Evolutionary conservation across 2,329 filamentous ascomycete species (phyloP).

Genomic region (Cladorrhinum sp.): DNA sequence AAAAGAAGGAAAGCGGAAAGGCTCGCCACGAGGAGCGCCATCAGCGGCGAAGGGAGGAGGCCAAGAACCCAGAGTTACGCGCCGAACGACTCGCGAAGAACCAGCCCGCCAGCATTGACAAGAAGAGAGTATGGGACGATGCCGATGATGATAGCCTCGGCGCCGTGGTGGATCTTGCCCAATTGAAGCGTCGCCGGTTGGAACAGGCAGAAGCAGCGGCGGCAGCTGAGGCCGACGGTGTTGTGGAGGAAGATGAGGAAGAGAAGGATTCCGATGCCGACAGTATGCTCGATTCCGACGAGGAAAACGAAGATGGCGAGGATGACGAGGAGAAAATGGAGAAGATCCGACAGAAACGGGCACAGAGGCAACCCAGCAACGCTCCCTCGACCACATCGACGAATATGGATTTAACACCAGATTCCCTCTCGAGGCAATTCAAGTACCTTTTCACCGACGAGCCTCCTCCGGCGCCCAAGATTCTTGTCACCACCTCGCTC

Average conservation of each 20-base stretch:
- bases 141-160: constrained; percentile 57
- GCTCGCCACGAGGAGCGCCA: constrained; percentile 74
- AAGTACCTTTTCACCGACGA: constrained; percentile 59
- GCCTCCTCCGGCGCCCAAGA: constrained; percentile 67
- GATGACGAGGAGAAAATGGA: constrained; percentile 38
- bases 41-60: constrained; percentile 78
- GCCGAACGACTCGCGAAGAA: constrained; percentile 73
- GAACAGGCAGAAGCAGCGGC: constrained; percentile 46
- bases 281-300: constrained; percentile 64
- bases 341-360: constrained; percentile 44
- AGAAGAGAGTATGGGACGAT: constrained; percentile 88
- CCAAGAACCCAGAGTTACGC: constrained; percentile 73
- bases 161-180: constrained; percentile 55
- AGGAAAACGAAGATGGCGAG: constrained; percentile 41
- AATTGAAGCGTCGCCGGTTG: constrained; percentile 55
- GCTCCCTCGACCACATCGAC: constrained; percentile 61
- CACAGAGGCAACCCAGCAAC: constrained; percentile 47
- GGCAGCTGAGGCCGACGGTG: constrained; percentile 39
- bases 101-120: constrained; percentile 76
- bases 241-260: constrained; percentile 43
- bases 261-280: constrained; percentile 72
- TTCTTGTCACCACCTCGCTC: constrained; percentile 86
- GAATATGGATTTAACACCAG: constrained; percentile 61
- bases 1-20: constrained; percentile 74
- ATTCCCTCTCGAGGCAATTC: constrained; percentile 59